Evolutionary conservation across 305 asterid genomes (phyloP), one percentile per base, ranked within the genome.

Genomic region (Solanum hybrid): DNA sequence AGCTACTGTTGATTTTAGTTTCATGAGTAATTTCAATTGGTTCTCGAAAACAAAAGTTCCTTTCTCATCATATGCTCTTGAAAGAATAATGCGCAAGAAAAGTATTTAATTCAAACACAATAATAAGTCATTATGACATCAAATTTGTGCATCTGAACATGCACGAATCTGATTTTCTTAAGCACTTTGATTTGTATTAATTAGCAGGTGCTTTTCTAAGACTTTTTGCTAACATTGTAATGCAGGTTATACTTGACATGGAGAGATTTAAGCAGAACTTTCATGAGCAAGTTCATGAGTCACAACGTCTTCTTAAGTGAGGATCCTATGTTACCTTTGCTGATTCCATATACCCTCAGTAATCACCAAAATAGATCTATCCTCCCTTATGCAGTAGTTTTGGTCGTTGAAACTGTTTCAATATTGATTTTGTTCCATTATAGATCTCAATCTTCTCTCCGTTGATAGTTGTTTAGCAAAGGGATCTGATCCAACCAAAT

Each of bases 191-290:
- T 60, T 60, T 85, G 8, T 22, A 60, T 32, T 60, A 75, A 85
- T 75, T 85, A 4, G 34, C 51, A 32, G 19, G 2, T 60, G 51
- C 9, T 85, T 85, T 85, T 32, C 77, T 85, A 12, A 60, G 77
- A n/a, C 24, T 37, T 85, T 60, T 32, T 27, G 45, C 24, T 7
- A 60, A 60, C 88, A 2, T 85, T 60, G 24, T 60, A 60, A 69
- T 91, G 95, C 98, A 97, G 99, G 95, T 96, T 77, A 96, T 98
- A 93, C 94, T 95, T 86, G 99, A 96, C 89, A 98, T 98, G 99
- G 99, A 98, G 94, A 96, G 93, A 93, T 96, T 94, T 92, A 96
- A 98, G 95, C 99, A 96, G 91, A 95, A 93, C 29, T 95, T 91
- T 90, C 97, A 94, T 86, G 91, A 93, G 91, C 92, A 95, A 86